Evolutionary conservation across 2,329 filamentous ascomycete species (phyloP).

Genomic region (Didymella sp.): DNA sequence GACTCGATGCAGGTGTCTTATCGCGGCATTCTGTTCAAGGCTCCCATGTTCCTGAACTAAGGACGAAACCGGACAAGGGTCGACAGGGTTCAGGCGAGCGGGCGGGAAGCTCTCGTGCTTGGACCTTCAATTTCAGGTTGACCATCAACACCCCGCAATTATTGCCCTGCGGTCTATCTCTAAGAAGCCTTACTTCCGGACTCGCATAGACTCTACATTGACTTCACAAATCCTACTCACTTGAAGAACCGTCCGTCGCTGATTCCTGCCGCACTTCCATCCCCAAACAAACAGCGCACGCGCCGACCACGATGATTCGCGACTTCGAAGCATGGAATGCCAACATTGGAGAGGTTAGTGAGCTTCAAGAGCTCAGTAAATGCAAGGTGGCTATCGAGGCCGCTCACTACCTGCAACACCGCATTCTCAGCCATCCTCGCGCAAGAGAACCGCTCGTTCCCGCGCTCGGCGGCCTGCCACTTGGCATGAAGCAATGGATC

Average conservation of each 20-base stretch:
- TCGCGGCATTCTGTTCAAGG: conserved; percentile 4
- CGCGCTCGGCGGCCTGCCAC: conserved; percentile 86
- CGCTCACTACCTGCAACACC: conserved; percentile 78
- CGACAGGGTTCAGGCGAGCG: conserved; percentile 13
- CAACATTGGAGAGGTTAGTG: conserved; percentile 62
- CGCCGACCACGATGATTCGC: conserved; percentile 50
- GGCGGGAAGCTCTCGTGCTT: conserved; percentile 22
- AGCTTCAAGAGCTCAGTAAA: conserved; percentile 74
- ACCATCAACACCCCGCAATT: conserved; percentile 19
- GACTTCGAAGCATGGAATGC: conserved; percentile 65
- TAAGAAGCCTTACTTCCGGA: not conserved
- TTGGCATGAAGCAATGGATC: conserved; percentile 77
- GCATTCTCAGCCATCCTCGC: conserved; percentile 64
- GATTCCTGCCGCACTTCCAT: not conserved
- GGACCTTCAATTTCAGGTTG: conserved; percentile 12
- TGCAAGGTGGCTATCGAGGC: conserved; percentile 85
- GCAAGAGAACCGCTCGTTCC: conserved; percentile 87
- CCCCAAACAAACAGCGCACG: conserved; percentile 19
- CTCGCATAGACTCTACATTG: not conserved
- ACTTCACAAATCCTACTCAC: not conserved
- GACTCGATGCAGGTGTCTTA: conserved; percentile 3
- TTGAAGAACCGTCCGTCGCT: not conserved
- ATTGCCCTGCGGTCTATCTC: conserved; percentile 3
- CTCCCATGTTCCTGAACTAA: conserved; percentile 12
- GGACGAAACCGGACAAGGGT: conserved; percentile 14